phyloP scores from a whole-genome alignment of 176 grass and related monocot genomes.

The Puya raimondii region DNA sequence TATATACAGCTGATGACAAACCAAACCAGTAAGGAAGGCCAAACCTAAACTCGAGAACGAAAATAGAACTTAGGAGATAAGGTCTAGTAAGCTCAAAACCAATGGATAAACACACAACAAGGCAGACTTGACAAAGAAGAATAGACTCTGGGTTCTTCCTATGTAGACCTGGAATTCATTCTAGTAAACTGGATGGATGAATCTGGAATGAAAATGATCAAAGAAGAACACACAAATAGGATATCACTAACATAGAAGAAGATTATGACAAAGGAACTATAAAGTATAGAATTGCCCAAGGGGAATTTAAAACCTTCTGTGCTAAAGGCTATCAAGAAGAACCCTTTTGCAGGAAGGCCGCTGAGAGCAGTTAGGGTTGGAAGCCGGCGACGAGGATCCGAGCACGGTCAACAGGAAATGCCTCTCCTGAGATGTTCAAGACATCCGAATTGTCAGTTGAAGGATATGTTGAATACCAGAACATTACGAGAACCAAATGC shows the following conservation, averaged over 20 bases:
- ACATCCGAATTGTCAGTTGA: conserved; percentile 8
- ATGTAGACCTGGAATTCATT: too few species aligned
- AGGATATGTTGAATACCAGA: background rate
- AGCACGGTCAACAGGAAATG: conserved; percentile 69
- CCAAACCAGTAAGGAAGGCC: conserved; percentile 15
- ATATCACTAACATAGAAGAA: conserved; percentile 4
- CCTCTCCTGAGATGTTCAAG: conserved; percentile 64
- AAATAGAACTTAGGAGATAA: background rate
- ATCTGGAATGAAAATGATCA: background rate
- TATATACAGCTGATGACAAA: conserved; percentile 41
- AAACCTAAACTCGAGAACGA: conserved; percentile 15
- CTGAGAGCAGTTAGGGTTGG: conserved; percentile 44
- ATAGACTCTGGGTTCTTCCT: background rate
- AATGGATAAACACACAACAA: background rate
- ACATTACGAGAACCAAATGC: background rate
- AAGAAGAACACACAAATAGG: conserved; percentile 3
- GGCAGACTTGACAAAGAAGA: background rate
- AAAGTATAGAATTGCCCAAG: conserved; percentile 1
- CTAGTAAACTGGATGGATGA: background rate
- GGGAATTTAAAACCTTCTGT: background rate
- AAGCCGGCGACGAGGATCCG: conserved; percentile 53
- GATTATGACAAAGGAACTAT: conserved; percentile 13
- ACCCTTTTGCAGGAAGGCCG: conserved; percentile 88
- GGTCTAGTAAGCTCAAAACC: background rate
- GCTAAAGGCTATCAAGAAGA: conserved; percentile 81